phyloP scores from a whole-genome alignment of 2,329 filamentous ascomycete genomes.

The Sporothrix humicola region DNA sequence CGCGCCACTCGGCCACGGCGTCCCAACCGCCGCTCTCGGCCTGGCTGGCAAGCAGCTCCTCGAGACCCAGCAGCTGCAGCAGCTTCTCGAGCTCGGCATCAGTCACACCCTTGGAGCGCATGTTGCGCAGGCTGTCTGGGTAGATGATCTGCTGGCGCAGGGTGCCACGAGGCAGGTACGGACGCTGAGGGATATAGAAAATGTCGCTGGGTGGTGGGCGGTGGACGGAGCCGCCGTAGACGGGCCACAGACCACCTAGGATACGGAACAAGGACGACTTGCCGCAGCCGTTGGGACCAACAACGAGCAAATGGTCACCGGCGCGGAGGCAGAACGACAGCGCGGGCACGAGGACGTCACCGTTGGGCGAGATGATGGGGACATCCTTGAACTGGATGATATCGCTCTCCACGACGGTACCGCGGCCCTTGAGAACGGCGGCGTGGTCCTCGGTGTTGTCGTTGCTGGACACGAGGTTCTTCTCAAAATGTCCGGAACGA shows the following conservation, averaged over 20 bases:
- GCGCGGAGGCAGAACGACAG: slow-evolving; percentile 86
- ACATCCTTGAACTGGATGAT: slow-evolving; percentile 87
- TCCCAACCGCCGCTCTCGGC: slow-evolving; percentile 71
- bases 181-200: slow-evolving; percentile 96
- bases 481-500: slow-evolving; percentile 87
- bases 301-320: slow-evolving; percentile 89
- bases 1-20: slow-evolving; percentile 94
- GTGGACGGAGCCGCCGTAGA: slow-evolving; percentile 90
- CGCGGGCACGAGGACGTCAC: slow-evolving; percentile 84
- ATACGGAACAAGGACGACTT: slow-evolving; percentile 97
- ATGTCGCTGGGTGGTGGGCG: slow-evolving; percentile 93
- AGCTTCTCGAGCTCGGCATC: slow-evolving; percentile 81
- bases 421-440: slow-evolving; percentile 80
- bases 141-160: slow-evolving; percentile 98
- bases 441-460: slow-evolving; percentile 81
- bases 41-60: slow-evolving; percentile 78
- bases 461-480: slow-evolving; percentile 91
- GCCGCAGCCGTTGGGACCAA: slow-evolving; percentile 95
- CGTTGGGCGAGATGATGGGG: slow-evolving; percentile 95
- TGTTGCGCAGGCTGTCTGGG: slow-evolving; percentile 84
- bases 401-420: slow-evolving; percentile 78
- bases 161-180: slow-evolving; percentile 88
- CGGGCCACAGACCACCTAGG: slow-evolving; percentile 93
- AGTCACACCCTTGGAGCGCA: slow-evolving; percentile 81
- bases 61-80: slow-evolving; percentile 79